These are phyloP conservation scores for Alternaria sp. DNA, from an alignment of 2,329 filamentous ascomycete species.

Conservation along the genomic window DNA sequence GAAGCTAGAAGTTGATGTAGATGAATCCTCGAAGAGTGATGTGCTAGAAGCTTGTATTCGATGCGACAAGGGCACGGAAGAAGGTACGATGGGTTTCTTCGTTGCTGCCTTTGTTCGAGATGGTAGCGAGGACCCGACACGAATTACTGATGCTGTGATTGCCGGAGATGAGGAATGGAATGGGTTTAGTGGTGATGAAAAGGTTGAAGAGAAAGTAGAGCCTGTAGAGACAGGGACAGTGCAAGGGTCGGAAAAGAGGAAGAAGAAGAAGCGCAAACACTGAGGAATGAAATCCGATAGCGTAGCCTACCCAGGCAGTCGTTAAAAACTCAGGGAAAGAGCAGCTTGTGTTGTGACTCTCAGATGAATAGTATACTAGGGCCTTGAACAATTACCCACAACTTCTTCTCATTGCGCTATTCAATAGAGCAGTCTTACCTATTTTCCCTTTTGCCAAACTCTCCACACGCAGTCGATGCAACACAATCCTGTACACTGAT, in stretches of 20 bases:
- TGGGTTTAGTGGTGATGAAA: conserved; percentile 54
- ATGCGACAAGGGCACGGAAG: conserved; percentile 80
- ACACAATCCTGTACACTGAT: background rate
- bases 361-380: background rate
- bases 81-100: conserved; percentile 95
- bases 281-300: background rate
- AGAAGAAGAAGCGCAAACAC: conserved; percentile 35
- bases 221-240: background rate
- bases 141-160: background rate
- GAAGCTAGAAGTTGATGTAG: conserved; percentile 54
- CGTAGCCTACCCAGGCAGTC: background rate
- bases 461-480: background rate
- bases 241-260: conserved; percentile 21
- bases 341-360: background rate
- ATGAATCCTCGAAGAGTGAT: conserved; percentile 27
- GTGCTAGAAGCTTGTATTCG: conserved; percentile 81
- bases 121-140: conserved; percentile 7
- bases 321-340: background rate
- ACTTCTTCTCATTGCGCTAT: background rate
- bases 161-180: conserved; percentile 54
- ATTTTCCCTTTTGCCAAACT: background rate
- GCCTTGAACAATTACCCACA: background rate
- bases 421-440: background rate
- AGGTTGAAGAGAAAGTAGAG: conserved; percentile 8
- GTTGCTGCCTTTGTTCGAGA: conserved; percentile 84